Evolutionary conservation across 1,284 basidiomycete species (phyloP), one percentile per base, ranked within the genome.

Genomic region (Neotropicomus parvogracilis): DNA sequence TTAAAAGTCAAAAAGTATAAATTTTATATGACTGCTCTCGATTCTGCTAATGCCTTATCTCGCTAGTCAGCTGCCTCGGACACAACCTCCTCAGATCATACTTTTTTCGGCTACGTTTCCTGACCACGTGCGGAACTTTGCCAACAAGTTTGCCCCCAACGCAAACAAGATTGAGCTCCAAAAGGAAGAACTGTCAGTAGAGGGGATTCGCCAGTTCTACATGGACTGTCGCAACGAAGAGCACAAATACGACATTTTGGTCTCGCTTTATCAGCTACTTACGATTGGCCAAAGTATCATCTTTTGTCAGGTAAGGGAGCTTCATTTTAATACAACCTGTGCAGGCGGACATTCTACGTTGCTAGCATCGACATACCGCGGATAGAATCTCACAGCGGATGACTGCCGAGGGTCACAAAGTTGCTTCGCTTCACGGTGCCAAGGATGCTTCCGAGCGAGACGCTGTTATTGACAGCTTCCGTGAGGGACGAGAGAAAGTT

Each of bases 71-170:
- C 79, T 93, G 47, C 83, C 87, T 36, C 77, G 75, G 28, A 66
- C 63, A 37, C 69, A 72, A 32, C 72, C 73, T 6, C 73, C 74
- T 6, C 97, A 99, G 67, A 92, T 95, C 53, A 86, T 99, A 50
- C 83, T 99, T 47, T 99, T 99, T 75, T 98, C 95, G 4, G 97
- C 97, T 33, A 99, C 97, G 3, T 99, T 99, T 80, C 91, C 94
- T 12, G 91, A 97, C 61, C 79, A 89, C 54, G 95, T 99, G 53
- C 88, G 91, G 46, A 75, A 73, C 14, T 99, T 97, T 66, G 95
- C 97, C 8, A 76, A 77, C 52, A 91, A 91, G 58, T 95, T 99
- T 65, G 95, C 95, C 13, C 95, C 97, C 0, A 80, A 80, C 29
- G 90, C 97, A 50, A 99, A 99, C 77, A 91, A 95, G 75, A 98